These are phyloP conservation scores for Aspergillus thermomutatus DNA, from an alignment of 2,329 filamentous ascomycete species.

Conservation along the genomic window DNA sequence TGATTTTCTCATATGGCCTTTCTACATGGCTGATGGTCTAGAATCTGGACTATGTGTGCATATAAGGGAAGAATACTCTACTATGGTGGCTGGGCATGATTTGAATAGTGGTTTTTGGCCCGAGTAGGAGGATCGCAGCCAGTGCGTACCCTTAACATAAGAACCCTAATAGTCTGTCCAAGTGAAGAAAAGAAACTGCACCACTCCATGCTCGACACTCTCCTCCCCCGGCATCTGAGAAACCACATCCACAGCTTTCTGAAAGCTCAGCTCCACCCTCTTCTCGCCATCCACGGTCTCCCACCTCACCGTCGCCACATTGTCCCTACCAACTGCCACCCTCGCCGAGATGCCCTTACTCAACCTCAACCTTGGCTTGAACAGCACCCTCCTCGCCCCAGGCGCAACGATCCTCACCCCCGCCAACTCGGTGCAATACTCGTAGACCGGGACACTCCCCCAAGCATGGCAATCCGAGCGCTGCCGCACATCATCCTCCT, in stretches of 20 bases:
- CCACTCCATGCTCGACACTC: slow-evolving; percentile 14
- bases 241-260: slow-evolving; percentile 15
- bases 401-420: slow-evolving; percentile 15
- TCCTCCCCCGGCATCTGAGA: slow-evolving; percentile 14
- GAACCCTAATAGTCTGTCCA: neutral
- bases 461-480: slow-evolving; percentile 46
- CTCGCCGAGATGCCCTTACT: slow-evolving; percentile 8
- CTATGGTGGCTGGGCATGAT: too few species aligned
- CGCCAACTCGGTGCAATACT: slow-evolving; percentile 39
- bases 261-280: slow-evolving; percentile 14
- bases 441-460: slow-evolving; percentile 44
- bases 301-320: slow-evolving; percentile 21
- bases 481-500: slow-evolving; percentile 42
- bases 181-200: neutral
- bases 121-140: too few species aligned
- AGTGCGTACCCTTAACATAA: too few species aligned
- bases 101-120: too few species aligned
- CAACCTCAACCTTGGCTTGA: slow-evolving; percentile 19
- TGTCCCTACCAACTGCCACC: slow-evolving; percentile 21
- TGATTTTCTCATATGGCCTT: too few species aligned
- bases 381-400: slow-evolving; percentile 14
- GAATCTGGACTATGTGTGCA: too few species aligned
- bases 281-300: slow-evolving; percentile 1
- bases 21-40: too few species aligned
- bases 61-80: too few species aligned